Evolutionary conservation across 176 grass and related monocot genomes (phyloP).

Genomic region (Chrysopogon serrulatus): DNA sequence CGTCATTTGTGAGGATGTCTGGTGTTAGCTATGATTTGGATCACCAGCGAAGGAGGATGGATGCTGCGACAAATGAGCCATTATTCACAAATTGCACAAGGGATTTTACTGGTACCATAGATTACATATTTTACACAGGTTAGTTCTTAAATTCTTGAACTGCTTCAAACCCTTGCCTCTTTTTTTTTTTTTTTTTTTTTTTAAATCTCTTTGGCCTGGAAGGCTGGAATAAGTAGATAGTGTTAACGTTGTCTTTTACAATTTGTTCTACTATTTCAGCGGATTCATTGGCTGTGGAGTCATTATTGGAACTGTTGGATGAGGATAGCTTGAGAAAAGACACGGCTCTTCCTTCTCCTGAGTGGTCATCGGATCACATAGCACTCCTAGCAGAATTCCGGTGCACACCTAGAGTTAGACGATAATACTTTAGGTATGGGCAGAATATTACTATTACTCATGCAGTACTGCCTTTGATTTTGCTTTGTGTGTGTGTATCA

Average conservation of each 20-base stretch:
- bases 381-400: constrained; percentile 84
- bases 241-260: not conserved
- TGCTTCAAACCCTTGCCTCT: not conserved
- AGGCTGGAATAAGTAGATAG: constrained; percentile 17
- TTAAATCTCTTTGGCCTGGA: not conserved
- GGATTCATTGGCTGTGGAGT: constrained; percentile 82
- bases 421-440: constrained; percentile 49
- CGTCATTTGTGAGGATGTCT: constrained; percentile 66
- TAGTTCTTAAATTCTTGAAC: not conserved
- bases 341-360: constrained; percentile 83
- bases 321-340: constrained; percentile 89
- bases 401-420: constrained; percentile 72
- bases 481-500: not conserved
- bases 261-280: constrained; percentile 44
- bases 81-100: constrained; percentile 88
- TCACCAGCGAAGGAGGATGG: constrained; percentile 69
- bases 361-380: constrained; percentile 94
- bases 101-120: constrained; percentile 78
- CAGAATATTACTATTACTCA: not conserved
- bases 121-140: constrained; percentile 97
- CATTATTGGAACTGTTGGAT: constrained; percentile 83
- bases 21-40: constrained; percentile 59
- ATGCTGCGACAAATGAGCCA: constrained; percentile 73
- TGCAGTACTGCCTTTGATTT: not conserved
- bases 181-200: fast-evolving